Conservation (phyloP, 176 grass and related monocot genomes). For the Oryza longistaminata region DNA sequence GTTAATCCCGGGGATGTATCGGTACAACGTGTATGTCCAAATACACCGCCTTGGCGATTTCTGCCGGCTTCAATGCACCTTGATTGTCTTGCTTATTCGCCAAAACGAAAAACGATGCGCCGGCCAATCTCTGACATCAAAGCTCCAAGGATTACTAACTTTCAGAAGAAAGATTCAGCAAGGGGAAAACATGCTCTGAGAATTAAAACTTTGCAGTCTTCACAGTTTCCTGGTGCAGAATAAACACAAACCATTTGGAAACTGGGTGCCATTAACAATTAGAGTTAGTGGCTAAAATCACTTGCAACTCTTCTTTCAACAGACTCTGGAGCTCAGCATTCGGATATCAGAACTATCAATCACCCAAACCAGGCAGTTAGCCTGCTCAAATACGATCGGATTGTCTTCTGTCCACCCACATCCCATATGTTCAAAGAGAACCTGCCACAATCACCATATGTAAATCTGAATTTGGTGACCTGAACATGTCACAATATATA, state of each 20-base stretch:
- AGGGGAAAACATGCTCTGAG: not conserved
- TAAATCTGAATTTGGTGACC: not conserved
- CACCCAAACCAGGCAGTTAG: constrained; percentile 63
- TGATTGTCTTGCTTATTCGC: not conserved
- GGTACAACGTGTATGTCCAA: too few species aligned
- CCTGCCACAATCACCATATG: constrained; percentile 37
- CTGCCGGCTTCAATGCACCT: not conserved
- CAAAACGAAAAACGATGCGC: not conserved
- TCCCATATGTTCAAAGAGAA: constrained; percentile 73
- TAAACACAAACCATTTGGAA: not conserved
- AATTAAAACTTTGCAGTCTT: not conserved
- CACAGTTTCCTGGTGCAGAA: too few species aligned
- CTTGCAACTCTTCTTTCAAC: constrained; percentile 65
- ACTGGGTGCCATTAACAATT: not conserved
- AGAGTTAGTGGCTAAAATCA: not conserved
- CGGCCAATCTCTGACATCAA: constrained; percentile 54
- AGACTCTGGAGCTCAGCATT: constrained; percentile 58
- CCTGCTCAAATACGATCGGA: constrained; percentile 70
- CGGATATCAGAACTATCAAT: constrained; percentile 56
- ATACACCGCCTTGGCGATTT: constrained; percentile 1
- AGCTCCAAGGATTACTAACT: not conserved
- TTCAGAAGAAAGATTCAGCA: not conserved
- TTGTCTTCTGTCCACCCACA: constrained; percentile 76
- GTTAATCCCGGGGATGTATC: too few species aligned
- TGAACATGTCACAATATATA: not conserved